These are phyloP conservation scores for Fusarium palustre DNA, from an alignment of 2,329 filamentous ascomycete species.

Conservation along the genomic window DNA sequence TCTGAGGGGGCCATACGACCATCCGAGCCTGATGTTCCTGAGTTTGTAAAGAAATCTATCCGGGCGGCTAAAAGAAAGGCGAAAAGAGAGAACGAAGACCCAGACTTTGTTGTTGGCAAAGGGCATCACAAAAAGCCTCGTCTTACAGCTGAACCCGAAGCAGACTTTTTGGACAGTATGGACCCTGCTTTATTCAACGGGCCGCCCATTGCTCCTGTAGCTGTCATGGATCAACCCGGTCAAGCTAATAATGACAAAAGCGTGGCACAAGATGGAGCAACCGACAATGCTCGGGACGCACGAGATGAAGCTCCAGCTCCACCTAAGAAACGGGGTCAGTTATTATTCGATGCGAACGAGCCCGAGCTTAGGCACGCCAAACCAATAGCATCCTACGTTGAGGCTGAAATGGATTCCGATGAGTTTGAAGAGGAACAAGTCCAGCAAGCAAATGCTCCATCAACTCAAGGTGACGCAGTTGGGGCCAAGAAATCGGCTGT, in stretches of 20 bases:
- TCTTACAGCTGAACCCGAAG: conserved; percentile 44
- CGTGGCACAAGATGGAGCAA: conserved; percentile 18
- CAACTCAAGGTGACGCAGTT: conserved; percentile 10
- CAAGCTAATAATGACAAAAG: conserved; percentile 35
- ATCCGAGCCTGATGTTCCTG: conserved; percentile 62
- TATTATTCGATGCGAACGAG: conserved; percentile 58
- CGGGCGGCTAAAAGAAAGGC: conserved; percentile 66
- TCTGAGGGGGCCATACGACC: conserved; percentile 57
- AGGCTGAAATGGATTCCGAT: conserved; percentile 58
- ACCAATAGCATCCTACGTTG: conserved; percentile 63
- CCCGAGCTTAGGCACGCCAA: conserved; percentile 65
- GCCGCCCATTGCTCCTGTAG: conserved; percentile 25
- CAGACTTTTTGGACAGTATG: conserved; percentile 56
- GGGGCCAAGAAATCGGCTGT: conserved; percentile 46
- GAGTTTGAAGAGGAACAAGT: conserved; percentile 59
- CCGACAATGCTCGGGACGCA: conserved; percentile 21
- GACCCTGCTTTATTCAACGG: conserved; percentile 65
- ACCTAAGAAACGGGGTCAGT: conserved; percentile 39
- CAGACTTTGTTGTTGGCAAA: conserved; percentile 62
- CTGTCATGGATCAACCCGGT: conserved; percentile 37
- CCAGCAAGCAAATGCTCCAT: conserved; percentile 28
- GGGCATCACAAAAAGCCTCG: conserved; percentile 58
- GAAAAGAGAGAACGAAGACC: conserved; percentile 64
- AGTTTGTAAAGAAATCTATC: conserved; percentile 67
- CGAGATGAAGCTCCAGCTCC: conserved; percentile 14